Base-by-base conservation (phyloP, 768 basidiomycete species). In the Ramaria sp. region DNA sequence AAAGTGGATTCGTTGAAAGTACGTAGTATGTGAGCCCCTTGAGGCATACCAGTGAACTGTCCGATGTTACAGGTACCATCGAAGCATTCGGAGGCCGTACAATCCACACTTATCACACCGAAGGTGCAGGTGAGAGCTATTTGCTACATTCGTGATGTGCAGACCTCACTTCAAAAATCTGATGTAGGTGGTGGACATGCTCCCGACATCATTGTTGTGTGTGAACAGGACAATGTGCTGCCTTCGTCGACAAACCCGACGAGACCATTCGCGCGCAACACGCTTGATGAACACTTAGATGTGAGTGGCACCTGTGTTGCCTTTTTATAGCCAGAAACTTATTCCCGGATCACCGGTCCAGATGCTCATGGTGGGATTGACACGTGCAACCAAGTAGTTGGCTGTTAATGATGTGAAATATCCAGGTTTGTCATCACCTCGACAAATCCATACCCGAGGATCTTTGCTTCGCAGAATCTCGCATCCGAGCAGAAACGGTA, bases 231-330 rank as follows among this genome's bases (percentile, higher is more conserved):
- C 1, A 95, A 97, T 58, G 93, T 98, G 2, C 73, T 98, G 9
- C 96, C 96, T 0, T 92, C 90, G 7, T 98, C 96, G 9, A 99
- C 96, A 4, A 99, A 94, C 66, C 96, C 96, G 6, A 98, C 96
- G 0, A 77, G 96, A 41, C 96, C 96, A 0, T 98, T 84, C 66
- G 79, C 91, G 1, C 72, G 75, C 33, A 98, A 98, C 66, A 99
- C 96, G 0, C 75, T 98, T 7, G 93, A 96, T 60, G 96, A 98
- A 67, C 96, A 99, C 71, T 81, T 96, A 15, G 96, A 98, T 66
- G 95, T 95, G 64, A 66, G 86, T 66, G 22, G 34, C 34, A 10
- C 7, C 11, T 24, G 17, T n/a, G 20, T 3, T 27, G 37, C 22
- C 41, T 4, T 43, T 11, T 5, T 42, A 38, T 17, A 27, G 27